These are phyloP conservation scores for Artomyces pyxidatus DNA, from an alignment of 768 basidiomycete species.

Conservation along the genomic window DNA sequence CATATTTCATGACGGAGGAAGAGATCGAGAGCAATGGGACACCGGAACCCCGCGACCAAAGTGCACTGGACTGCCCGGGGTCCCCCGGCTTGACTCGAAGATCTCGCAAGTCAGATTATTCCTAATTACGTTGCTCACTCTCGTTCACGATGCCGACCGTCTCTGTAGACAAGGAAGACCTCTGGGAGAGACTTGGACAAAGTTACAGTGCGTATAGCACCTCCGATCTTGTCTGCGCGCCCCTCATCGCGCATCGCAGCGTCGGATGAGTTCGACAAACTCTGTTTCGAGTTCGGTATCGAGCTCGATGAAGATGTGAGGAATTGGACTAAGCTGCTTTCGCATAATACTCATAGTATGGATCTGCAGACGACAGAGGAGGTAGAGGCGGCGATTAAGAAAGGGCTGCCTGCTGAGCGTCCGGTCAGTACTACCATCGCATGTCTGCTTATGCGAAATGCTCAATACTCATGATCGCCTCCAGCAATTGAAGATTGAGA, in stretches of 20 bases:
- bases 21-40: too few relatives aligned
- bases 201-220: constrained; percentile 56
- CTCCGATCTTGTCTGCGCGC: constrained; percentile 9
- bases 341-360: too few relatives aligned
- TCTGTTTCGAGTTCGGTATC: constrained; percentile 95
- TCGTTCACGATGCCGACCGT: constrained; percentile 84
- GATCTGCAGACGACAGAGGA: constrained; percentile 72
- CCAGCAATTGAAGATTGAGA: constrained; percentile 96
- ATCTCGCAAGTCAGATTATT: not conserved
- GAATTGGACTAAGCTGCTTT: not conserved
- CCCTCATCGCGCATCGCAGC: constrained; percentile 39
- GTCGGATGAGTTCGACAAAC: constrained; percentile 87
- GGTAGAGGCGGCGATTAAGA: constrained; percentile 73
- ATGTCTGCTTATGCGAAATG: too few relatives aligned
- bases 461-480: too few relatives aligned
- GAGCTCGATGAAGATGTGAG: constrained; percentile 97
- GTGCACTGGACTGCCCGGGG: too few relatives aligned
- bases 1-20: constrained; percentile 94
- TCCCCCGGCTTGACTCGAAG: not conserved
- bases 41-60: too few relatives aligned
- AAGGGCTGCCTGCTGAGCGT: constrained; percentile 77
- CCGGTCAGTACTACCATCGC: constrained; percentile 68
- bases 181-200: constrained; percentile 79
- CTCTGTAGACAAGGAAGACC: constrained; percentile 90
- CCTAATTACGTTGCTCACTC: not conserved